These are phyloP conservation scores for Fonsecaea pedrosoi DNA, from an alignment of 2,329 filamentous ascomycete species.

Conservation along the genomic window DNA sequence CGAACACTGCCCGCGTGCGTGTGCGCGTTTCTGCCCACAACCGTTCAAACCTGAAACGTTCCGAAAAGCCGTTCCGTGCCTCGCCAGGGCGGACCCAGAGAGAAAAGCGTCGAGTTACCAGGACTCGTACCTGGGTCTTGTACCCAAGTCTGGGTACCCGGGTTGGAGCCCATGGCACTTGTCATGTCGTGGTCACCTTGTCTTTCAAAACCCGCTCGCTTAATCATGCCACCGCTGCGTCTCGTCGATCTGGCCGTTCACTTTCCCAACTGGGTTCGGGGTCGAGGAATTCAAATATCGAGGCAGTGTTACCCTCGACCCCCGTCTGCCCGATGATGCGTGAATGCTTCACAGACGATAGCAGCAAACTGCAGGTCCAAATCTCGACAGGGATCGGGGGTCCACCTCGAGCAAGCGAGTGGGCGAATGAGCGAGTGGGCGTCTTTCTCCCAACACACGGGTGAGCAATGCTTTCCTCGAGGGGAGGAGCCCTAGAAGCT, in stretches of 20 bases:
- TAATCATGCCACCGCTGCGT: slow-evolving; percentile 7
- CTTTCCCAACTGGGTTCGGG: neutral
- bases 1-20: slow-evolving; percentile 8
- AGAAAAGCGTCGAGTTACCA: neutral
- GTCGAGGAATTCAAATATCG: slow-evolving; percentile 12
- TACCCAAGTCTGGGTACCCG: neutral
- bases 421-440: neutral
- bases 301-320: slow-evolving; percentile 17
- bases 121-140: neutral
- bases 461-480: neutral
- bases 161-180: neutral
- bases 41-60: slow-evolving; percentile 6
- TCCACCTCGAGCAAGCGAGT: neutral
- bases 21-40: neutral
- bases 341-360: slow-evolving; percentile 14
- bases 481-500: neutral
- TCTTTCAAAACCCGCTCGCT: neutral
- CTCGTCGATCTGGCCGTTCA: slow-evolving; percentile 1
- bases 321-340: slow-evolving; percentile 11
- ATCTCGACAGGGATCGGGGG: neutral
- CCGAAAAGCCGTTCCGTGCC: neutral
- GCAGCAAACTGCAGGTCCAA: slow-evolving; percentile 18
- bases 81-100: neutral
- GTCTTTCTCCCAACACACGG: neutral
- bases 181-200: neutral